Percentiles rank a stretch among this genome's conserved stretches.
These are phyloP conservation scores for Entomortierella beljakovae DNA, from an alignment of 192 early-diverging fungal species.

Conservation along the genomic window DNA sequence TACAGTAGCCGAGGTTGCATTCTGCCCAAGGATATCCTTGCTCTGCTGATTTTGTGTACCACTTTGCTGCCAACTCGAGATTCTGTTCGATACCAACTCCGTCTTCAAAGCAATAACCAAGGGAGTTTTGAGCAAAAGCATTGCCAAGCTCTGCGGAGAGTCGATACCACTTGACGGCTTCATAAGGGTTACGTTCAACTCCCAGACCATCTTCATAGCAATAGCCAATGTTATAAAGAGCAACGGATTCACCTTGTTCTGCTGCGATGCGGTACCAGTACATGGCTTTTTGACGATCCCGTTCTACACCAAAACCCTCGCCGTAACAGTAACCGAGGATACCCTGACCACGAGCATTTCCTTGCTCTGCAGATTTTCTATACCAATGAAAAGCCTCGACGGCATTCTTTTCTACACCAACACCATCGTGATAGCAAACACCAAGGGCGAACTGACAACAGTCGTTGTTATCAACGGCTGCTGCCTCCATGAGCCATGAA, in stretches of 20 bases:
- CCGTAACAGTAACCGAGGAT: slow-evolving; percentile 89
- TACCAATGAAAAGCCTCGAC: slow-evolving; percentile 81
- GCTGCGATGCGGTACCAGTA: slow-evolving; percentile 71
- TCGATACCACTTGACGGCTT: slow-evolving; percentile 75
- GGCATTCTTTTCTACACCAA: slow-evolving; percentile 74
- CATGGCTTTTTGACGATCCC: slow-evolving; percentile 77
- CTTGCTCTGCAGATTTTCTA: slow-evolving; percentile 69
- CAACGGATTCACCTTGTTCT: slow-evolving; percentile 69
- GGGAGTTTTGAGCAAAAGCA: slow-evolving; percentile 87
- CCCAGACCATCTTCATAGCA: slow-evolving; percentile 76
- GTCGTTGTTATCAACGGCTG: slow-evolving; percentile 63
- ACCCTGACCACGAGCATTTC: slow-evolving; percentile 71
- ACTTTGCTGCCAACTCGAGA: slow-evolving; percentile 66
- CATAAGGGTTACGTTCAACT: slow-evolving; percentile 60
- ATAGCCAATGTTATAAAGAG: slow-evolving; percentile 74
- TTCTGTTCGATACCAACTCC: slow-evolving; percentile 77
- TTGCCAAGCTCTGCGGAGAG: slow-evolving; percentile 78
- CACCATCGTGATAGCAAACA: slow-evolving; percentile 83
- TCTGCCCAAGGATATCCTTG: slow-evolving; percentile 74
- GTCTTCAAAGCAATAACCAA: slow-evolving; percentile 88
- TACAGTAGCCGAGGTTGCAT: slow-evolving; percentile 87
- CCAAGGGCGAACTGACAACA: slow-evolving; percentile 79
- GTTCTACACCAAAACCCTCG: slow-evolving; percentile 78
- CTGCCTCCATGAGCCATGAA: slow-evolving; percentile 73
- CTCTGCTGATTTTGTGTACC: slow-evolving; percentile 68